Base-by-base conservation (phyloP, 192 early-diverging fungal species). In the Coemansia sp. region DNA sequence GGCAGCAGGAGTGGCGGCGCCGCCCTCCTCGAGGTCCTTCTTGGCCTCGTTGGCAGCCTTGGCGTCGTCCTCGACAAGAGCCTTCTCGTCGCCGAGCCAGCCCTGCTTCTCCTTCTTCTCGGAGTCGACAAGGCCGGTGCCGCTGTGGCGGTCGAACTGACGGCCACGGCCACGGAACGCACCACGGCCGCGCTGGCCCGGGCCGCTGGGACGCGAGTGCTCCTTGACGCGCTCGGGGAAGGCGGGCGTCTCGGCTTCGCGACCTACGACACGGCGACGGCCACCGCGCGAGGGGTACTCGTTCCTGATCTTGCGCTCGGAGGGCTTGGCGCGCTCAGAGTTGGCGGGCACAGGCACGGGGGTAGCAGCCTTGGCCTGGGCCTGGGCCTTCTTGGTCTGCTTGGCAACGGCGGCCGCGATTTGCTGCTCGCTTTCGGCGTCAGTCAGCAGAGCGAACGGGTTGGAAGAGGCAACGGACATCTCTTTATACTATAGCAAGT, bases 41-140 rank as follows among this genome's bases (percentile, higher is more conserved):
- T 69, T 59, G 52, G 72, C 69, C 58, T 60, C 67, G 32, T 64
- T 81, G 8, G 77, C 64, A 6, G 67, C 74, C 68, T 71, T 71
- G 34, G 61, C 81, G 2, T 64, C 73, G 47, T 77, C 68, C 25
- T 32, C 51, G 50, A 76, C 65, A 23, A 67, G 56, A 35, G 68
- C 81, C 58, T 69, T 63, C 56, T 72, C 74, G 23, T 61, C 59
- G 24, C 71, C 75, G 27, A 93, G 90, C 91, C 92, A 93, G 34
- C 86, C 87, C 72, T 89, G 88, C 71, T 84, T 88, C 72, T 91
- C 89, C 85, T 98, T 96, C 88, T 98, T 98, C 39, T 90, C 89
- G 49, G 86, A 87, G 71, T 94, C 93, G 55, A 62, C 64, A 39
- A 86, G 75, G 45, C 88, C 91, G n/a, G 89, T 90, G 53, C 74